Base-by-base conservation (phyloP, 177 flowering plant species). In the Vitis hybrid region DNA sequence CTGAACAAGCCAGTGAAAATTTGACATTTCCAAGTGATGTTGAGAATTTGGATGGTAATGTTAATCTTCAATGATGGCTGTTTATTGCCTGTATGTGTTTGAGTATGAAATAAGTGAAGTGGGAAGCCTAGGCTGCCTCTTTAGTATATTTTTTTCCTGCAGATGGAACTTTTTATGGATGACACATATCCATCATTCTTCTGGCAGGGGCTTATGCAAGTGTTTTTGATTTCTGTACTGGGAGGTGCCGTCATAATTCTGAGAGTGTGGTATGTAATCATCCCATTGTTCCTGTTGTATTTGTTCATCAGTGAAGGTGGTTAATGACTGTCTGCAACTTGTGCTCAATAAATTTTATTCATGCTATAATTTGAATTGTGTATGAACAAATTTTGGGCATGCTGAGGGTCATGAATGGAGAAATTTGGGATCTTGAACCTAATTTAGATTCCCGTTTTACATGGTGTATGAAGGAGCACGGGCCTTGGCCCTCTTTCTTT, bases 181-280 rank as follows among this genome's bases (percentile, higher is more conserved):
- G 62, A 59, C 11, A 59, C 11, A 66, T 62, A 18, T 23, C 23
- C 23, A 6, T 56, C 11, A 26, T 30, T 62, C 23, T 48, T 67
- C 64, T 78, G 68, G 56, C 88, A 95, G 99, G 97, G 75, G 91
- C 88, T 48, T 96, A 89, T 78, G 66, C 80, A 34, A 88, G 85
- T 80, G 87, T 87, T 11, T 91, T 96, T 87, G 97, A 96, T 73
- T 96, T 78, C 70, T 96, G 98, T 84, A 82, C 87, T 80, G 99
- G 97, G 75, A 88, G 97, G 74, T 96, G 99, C 74, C 91, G 97
- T 58, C 97, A 96, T 83, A 93, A 84, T 78, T 93, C 99, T 66
- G 97, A 90, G 68, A 93, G 99, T 74, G 97, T 96, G 87, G 99
- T 95, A 82, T 76, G 81, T 68, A 55, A 66, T 65, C 15, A 48